These are phyloP conservation scores for Neurospora discreta DNA, from an alignment of 495 filamentous ascomycete species.

Conservation along the genomic window DNA sequence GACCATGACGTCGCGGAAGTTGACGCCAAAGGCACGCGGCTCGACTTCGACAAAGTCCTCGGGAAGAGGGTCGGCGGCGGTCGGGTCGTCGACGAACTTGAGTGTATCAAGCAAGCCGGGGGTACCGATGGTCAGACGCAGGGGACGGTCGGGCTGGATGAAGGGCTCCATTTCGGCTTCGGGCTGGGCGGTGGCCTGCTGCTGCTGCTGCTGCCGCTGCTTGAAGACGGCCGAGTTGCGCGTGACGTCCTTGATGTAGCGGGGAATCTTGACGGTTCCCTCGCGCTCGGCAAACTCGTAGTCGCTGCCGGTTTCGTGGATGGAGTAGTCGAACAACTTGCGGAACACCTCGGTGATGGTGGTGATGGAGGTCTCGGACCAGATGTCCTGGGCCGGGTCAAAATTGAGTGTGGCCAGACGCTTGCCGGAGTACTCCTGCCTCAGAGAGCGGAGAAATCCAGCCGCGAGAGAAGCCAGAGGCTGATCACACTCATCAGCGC, in stretches of 20 bases:
- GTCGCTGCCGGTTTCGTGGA: slow-evolving; percentile 2
- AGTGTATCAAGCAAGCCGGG: slow-evolving; percentile 23
- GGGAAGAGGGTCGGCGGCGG: slow-evolving; percentile 7
- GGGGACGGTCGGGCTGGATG: slow-evolving; percentile 16
- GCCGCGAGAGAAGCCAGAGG: slow-evolving; percentile 19
- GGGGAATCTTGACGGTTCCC: slow-evolving; percentile 15
- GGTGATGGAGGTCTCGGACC: slow-evolving; percentile 7
- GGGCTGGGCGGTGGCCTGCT: background rate
- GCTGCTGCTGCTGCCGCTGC: background rate
- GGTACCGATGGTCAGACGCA: slow-evolving; percentile 21
- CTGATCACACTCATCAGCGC: slow-evolving; percentile 15
- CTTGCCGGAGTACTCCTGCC: slow-evolving; percentile 20
- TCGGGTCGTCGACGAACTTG: slow-evolving; percentile 19
- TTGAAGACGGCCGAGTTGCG: slow-evolving; percentile 21
- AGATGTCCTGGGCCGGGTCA: slow-evolving; percentile 8
- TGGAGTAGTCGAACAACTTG: slow-evolving; percentile 11
- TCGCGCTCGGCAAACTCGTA: slow-evolving; percentile 21
- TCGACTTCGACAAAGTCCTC: slow-evolving; percentile 29
- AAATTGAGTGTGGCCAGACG: slow-evolving; percentile 18
- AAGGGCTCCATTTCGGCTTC: slow-evolving; percentile 13
- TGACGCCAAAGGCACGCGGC: slow-evolving; percentile 31
- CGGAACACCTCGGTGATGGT: slow-evolving; percentile 17
- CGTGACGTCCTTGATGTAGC: slow-evolving; percentile 22
- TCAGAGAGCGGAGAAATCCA: slow-evolving; percentile 23
- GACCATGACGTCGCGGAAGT: slow-evolving; percentile 38